phyloP scores from a whole-genome alignment of 768 basidiomycete genomes.

The Saitozyma sp. region DNA sequence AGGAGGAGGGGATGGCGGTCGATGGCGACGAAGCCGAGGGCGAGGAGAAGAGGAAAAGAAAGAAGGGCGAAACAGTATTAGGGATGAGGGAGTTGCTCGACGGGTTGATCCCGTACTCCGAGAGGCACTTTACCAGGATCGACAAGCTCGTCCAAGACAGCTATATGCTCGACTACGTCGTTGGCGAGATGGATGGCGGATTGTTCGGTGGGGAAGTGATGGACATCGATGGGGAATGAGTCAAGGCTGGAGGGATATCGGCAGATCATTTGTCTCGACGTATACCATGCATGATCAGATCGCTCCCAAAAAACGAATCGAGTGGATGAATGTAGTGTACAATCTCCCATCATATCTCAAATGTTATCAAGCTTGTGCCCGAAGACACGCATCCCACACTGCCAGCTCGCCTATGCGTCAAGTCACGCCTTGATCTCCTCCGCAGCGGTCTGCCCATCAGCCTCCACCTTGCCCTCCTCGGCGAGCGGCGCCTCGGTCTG shows the following conservation, averaged over 20 bases:
- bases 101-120: conserved; percentile 87
- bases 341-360: too few relatives aligned
- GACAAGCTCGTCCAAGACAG: conserved; percentile 90
- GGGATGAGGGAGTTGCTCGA: conserved; percentile 64
- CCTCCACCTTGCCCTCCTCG: too few relatives aligned
- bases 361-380: too few relatives aligned
- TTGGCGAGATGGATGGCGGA: conserved; percentile 53
- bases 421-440: too few relatives aligned
- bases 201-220: conserved; percentile 43
- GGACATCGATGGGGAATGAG: conserved; percentile 27
- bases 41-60: conserved; percentile 24
- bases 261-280: too few relatives aligned
- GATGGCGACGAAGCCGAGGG: conserved; percentile 25
- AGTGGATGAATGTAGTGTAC: too few relatives aligned
- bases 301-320: too few relatives aligned
- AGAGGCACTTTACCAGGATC: conserved; percentile 81
- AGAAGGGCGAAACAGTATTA: conserved; percentile 5
- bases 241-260: neutral
- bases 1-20: conserved; percentile 14
- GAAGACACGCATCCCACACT: too few relatives aligned
- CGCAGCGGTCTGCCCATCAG: too few relatives aligned
- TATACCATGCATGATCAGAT: too few relatives aligned
- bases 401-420: too few relatives aligned
- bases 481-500: too few relatives aligned
- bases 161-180: conserved; percentile 80